Percentiles rank a stretch among this genome's conserved stretches.
phyloP scores from a whole-genome alignment of 1,284 basidiomycete species.

The Fomitopsis betulina region DNA sequence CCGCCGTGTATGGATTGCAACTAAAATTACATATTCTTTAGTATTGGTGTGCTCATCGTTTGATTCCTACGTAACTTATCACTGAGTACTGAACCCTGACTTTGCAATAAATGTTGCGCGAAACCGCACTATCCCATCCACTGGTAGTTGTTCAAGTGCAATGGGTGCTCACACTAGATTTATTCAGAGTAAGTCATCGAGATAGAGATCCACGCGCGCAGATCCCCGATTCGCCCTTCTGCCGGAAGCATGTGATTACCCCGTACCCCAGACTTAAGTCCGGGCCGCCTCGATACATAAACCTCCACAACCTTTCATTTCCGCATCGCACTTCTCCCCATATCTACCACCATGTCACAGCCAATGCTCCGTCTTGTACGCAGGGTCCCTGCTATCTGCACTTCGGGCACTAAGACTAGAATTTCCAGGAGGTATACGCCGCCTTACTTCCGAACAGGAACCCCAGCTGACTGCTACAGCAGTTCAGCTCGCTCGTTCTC shows the following conservation, averaged over 20 bases:
- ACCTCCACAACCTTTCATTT: neutral
- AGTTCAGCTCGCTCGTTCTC: conserved; percentile 15
- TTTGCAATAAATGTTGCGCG: no score
- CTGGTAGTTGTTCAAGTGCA: no score
- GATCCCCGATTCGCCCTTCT: neutral
- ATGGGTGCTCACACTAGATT: no score
- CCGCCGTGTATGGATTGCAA: no score
- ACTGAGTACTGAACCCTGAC: no score
- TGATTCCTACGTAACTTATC: no score
- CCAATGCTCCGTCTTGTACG: neutral
- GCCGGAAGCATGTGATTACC: neutral
- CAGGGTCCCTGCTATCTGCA: neutral
- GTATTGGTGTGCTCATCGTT: no score
- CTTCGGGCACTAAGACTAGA: neutral
- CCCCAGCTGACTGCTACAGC: no score
- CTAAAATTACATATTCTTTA: no score
- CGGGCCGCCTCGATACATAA: neutral
- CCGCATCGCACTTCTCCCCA: neutral
- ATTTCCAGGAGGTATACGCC: neutral
- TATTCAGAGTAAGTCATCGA: neutral
- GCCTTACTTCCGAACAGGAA: neutral
- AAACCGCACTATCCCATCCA: no score
- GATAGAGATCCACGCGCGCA: neutral
- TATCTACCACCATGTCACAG: neutral
- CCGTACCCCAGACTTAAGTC: neutral